Percentiles rank a stretch among this genome's conserved stretches.
These are phyloP conservation scores for Brassica hybrid DNA, from an alignment of 441 rosid species.

Conservation along the genomic window DNA sequence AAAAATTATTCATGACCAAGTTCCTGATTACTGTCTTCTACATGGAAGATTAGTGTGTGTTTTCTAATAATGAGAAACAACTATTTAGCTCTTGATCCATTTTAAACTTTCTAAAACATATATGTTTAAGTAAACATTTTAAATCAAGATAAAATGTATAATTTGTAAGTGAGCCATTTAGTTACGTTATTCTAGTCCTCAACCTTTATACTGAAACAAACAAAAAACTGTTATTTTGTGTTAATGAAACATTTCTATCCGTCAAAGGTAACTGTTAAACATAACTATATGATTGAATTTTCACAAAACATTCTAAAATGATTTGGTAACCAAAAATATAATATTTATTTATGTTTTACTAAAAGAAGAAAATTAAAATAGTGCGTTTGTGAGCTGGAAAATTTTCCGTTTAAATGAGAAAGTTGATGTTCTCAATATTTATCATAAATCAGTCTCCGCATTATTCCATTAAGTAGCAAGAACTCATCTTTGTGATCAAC, in stretches of 20 bases:
- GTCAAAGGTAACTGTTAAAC: not conserved
- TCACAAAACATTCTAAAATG: not conserved
- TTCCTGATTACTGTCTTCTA: no score
- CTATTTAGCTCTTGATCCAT: not conserved
- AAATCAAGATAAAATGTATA: not conserved
- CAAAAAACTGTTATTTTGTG: not conserved
- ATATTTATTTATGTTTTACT: no score
- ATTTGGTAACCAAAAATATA: not conserved
- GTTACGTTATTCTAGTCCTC: not conserved
- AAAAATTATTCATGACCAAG: no score
- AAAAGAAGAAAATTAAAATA: no score
- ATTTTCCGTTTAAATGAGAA: not conserved
- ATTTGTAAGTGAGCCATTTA: not conserved
- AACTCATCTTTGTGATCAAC: no score
- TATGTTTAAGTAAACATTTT: not conserved
- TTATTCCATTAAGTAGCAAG: no score
- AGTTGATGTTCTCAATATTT: no score
- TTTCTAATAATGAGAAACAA: not conserved
- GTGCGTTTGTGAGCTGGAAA: not conserved
- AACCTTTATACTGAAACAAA: not conserved
- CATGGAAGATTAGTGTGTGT: not conserved
- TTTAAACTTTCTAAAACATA: not conserved
- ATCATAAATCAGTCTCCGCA: no score
- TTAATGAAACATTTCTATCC: not conserved
- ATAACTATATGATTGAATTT: not conserved